Conservation (phyloP, 805 yeast species). For the Starmerella apis region DNA sequence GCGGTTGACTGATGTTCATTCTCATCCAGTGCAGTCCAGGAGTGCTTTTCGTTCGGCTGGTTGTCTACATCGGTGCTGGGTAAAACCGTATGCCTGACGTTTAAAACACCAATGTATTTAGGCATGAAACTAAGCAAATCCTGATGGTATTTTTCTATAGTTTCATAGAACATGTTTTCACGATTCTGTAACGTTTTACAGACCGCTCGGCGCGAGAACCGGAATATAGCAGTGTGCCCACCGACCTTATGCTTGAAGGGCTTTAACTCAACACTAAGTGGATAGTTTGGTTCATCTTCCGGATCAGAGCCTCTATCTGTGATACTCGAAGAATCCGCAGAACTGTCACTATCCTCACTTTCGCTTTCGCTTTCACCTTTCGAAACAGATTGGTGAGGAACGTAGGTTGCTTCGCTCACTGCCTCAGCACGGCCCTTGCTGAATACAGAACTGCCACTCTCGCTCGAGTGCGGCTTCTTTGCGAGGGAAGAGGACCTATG, state of each 20-base stretch:
- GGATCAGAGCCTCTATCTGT: conserved; percentile 18
- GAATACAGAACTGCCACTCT: background rate
- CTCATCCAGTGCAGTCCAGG: background rate
- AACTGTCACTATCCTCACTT: background rate
- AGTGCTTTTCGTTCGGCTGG: background rate
- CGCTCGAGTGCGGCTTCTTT: conserved; percentile 1
- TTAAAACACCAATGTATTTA: conserved; percentile 82
- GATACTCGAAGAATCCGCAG: conserved; percentile 8
- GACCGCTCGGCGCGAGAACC: conserved; percentile 82
- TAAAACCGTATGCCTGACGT: conserved; percentile 61
- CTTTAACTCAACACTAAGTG: conserved; percentile 70
- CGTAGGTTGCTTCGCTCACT: conserved; percentile 27
- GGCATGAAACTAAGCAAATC: conserved; percentile 83
- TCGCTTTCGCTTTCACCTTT: conserved; percentile 10
- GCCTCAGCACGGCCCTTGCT: conserved; percentile 17
- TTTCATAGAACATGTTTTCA: conserved; percentile 87
- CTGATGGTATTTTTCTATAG: conserved; percentile 66
- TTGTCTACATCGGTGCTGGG: background rate
- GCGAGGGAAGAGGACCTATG: background rate
- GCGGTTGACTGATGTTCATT: background rate
- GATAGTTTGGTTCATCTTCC: conserved; percentile 27
- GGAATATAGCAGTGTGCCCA: conserved; percentile 94
- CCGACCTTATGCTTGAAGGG: conserved; percentile 94
- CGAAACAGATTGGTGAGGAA: conserved; percentile 22
- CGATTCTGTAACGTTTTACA: conserved; percentile 86